Conservation (phyloP, 495 filamentous ascomycete genomes). For the Oleoguttula mirabilis region DNA sequence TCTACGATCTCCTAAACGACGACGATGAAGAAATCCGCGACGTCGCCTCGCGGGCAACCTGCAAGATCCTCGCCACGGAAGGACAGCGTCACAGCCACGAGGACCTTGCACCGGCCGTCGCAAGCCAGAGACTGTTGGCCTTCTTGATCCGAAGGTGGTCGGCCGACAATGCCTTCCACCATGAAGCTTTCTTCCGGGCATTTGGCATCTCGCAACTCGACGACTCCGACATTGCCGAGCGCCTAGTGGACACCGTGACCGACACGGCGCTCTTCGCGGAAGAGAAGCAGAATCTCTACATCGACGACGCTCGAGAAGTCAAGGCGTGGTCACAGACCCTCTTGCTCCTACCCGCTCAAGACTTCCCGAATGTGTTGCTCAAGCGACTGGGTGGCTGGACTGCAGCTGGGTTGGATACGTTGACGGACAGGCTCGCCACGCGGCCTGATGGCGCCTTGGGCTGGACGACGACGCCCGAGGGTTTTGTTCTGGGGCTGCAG, state of each 20-base stretch:
- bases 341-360: constrained; percentile 17
- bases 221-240: constrained; percentile 30
- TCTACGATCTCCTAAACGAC: constrained; percentile 63
- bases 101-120: constrained; percentile 36
- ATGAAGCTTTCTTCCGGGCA: constrained; percentile 6
- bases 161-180: neutral
- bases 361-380: constrained; percentile 20
- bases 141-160: constrained; percentile 32
- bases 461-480: constrained; percentile 59
- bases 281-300: constrained; percentile 84
- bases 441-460: constrained; percentile 53
- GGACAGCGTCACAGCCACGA: neutral
- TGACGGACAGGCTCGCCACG: constrained; percentile 33
- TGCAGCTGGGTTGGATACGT: constrained; percentile 39
- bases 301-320: constrained; percentile 64
- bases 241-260: constrained; percentile 41
- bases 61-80: constrained; percentile 27
- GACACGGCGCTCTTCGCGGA: constrained; percentile 67
- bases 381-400: constrained; percentile 41
- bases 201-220: constrained; percentile 10
- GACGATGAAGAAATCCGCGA: constrained; percentile 83
- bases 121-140: constrained; percentile 34
- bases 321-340: constrained; percentile 49
- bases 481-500: constrained; percentile 54
- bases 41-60: constrained; percentile 41